These are phyloP conservation scores for Cryptosporidium ubiquitum DNA, from an alignment of 169 alveolate species.

Conservation along the genomic window DNA sequence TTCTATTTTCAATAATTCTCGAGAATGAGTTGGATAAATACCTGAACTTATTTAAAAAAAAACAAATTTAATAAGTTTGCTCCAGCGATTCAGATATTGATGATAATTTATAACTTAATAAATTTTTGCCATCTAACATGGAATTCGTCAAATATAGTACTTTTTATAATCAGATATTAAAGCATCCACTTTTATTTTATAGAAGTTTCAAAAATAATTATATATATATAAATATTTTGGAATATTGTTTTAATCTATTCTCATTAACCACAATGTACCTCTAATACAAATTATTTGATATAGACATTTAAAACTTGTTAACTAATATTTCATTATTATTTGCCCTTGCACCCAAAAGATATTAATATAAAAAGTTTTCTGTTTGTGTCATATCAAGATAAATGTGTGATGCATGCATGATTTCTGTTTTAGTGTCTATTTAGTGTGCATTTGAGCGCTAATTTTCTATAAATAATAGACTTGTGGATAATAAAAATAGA, in stretches of 20 bases:
- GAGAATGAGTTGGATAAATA: neutral
- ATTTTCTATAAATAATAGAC: neutral
- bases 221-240: neutral
- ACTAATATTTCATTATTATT: neutral
- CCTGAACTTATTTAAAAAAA: neutral
- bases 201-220: neutral
- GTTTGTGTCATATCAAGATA: slow-evolving; percentile 14
- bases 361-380: neutral
- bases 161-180: neutral
- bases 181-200: neutral
- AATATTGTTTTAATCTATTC: neutral
- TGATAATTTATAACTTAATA: neutral
- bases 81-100: neutral
- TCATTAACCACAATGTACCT: slow-evolving; percentile 71
- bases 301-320: neutral
- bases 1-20: neutral
- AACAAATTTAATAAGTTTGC: neutral
- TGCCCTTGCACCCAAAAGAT: slow-evolving; percentile 47
- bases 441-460: slow-evolving; percentile 61
- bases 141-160: neutral
- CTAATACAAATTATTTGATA: slow-evolving; percentile 17
- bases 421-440: slow-evolving; percentile 60
- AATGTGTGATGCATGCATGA: slow-evolving; percentile 75
- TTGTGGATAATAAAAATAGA: neutral
- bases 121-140: slow-evolving; percentile 8